These are phyloP conservation scores for Phytophthora multivora DNA, from an alignment of 352 stramenopile species.

Conservation along the genomic window DNA sequence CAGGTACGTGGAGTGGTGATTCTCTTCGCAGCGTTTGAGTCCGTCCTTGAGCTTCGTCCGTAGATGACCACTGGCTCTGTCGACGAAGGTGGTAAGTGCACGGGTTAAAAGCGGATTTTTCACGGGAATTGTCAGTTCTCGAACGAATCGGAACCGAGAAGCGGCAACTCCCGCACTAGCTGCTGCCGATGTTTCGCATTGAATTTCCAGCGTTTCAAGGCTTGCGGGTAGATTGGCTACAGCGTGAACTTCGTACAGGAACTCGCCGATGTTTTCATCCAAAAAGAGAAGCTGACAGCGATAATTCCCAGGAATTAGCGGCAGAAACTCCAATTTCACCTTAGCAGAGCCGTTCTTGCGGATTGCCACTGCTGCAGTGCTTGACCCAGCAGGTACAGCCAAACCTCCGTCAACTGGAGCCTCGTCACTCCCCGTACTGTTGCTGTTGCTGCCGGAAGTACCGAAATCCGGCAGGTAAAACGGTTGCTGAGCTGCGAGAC, in stretches of 20 bases:
- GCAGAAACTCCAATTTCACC: slow-evolving; percentile 90
- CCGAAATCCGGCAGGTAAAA: slow-evolving; percentile 80
- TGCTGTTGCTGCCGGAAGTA: slow-evolving; percentile 34
- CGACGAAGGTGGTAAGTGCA: slow-evolving; percentile 65
- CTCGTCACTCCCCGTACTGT: slow-evolving; percentile 6
- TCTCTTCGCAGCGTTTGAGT: slow-evolving; percentile 78
- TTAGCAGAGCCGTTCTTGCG: slow-evolving; percentile 57
- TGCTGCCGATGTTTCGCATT: slow-evolving; percentile 55
- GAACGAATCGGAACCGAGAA: slow-evolving; percentile 56
- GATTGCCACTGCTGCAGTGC: slow-evolving; percentile 32
- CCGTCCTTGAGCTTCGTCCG: slow-evolving; percentile 81
- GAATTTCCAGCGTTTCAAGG: slow-evolving; percentile 82
- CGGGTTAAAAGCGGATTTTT: slow-evolving; percentile 85
- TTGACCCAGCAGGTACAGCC: slow-evolving; percentile 17
- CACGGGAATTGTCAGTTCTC: slow-evolving; percentile 75
- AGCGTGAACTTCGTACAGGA: slow-evolving; percentile 91
- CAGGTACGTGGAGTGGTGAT: slow-evolving; percentile 64
- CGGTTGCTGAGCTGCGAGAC: slow-evolving; percentile 63
- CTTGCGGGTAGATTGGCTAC: slow-evolving; percentile 76
- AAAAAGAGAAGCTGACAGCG: slow-evolving; percentile 91
- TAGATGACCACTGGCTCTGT: slow-evolving; percentile 70
- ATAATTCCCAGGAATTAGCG: slow-evolving; percentile 89
- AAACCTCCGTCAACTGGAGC: slow-evolving; percentile 12
- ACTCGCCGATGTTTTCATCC: slow-evolving; percentile 93
- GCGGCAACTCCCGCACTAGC: slow-evolving; percentile 3